phyloP scores from a whole-genome alignment of 1,139 yeast genomes.

The Geotrichum macrosporum region DNA sequence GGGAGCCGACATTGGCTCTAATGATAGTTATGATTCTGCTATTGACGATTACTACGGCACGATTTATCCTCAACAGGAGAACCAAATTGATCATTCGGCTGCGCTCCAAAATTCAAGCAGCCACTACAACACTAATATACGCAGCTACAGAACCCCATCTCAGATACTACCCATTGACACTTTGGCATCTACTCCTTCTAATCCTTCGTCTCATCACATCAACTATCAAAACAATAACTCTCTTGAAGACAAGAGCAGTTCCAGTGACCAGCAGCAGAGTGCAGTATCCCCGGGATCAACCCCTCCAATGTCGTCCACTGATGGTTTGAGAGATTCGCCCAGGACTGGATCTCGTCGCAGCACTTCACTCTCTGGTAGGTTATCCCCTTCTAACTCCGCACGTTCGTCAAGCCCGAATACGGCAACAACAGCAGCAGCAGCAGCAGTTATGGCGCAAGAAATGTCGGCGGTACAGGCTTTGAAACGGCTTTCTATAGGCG shows the following conservation, averaged over 20 bases:
- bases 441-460: constrained; percentile 48
- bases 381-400: background rate
- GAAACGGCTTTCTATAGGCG: constrained; percentile 47
- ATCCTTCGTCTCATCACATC: background rate
- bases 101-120: background rate
- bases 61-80: constrained; percentile 2
- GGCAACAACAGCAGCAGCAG: constrained; percentile 31
- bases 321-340: background rate
- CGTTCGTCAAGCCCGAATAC: constrained; percentile 22
- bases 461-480: constrained; percentile 45
- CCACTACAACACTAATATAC: background rate
- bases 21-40: constrained; percentile 12
- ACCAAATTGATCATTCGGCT: background rate
- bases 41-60: constrained; percentile 16
- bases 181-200: background rate
- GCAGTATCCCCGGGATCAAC: background rate
- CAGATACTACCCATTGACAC: constrained; percentile 2
- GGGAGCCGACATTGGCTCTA: background rate
- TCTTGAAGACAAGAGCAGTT: background rate
- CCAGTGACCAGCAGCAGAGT: background rate
- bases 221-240: constrained; percentile 1
- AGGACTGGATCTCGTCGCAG: background rate
- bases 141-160: background rate
- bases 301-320: background rate
- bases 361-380: background rate